phyloP scores from a whole-genome alignment of 2,329 filamentous ascomycete genomes.

The Sporothrix dimorphospora region DNA sequence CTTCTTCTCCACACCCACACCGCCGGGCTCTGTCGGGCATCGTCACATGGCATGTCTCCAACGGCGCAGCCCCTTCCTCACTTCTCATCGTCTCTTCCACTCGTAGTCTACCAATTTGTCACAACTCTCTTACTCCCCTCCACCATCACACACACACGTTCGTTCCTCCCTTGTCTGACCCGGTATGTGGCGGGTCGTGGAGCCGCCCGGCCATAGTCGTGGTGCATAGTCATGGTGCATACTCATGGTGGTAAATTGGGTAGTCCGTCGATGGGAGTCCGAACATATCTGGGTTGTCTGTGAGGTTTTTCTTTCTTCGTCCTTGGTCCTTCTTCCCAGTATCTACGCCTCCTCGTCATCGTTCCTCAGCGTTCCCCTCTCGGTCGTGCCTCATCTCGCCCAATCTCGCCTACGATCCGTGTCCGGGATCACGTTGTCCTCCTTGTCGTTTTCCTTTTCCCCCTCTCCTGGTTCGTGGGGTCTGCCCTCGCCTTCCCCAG shows the following conservation, averaged over 20 bases:
- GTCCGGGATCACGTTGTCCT: neutral
- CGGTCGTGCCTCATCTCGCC: neutral
- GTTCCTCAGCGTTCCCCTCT: neutral
- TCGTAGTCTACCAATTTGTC: neutral
- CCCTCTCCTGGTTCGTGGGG: neutral
- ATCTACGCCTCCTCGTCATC: neutral
- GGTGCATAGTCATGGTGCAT: too few relatives aligned
- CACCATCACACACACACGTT: neutral
- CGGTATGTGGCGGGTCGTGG: conserved; percentile 21
- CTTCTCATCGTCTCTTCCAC: neutral
- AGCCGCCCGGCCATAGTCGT: neutral
- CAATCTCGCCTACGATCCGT: conserved; percentile 5
- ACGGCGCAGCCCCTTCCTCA: neutral
- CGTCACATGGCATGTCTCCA: neutral
- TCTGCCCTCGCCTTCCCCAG: neutral
- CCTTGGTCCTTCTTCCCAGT: neutral
- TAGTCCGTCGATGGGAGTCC: neutral
- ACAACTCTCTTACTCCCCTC: neutral
- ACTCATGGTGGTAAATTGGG: neutral
- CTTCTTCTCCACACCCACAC: neutral
- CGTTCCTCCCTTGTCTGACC: neutral
- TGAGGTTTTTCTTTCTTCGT: neutral
- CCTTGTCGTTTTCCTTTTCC: neutral
- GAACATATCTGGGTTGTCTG: neutral
- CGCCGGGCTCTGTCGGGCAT: neutral